Evolutionary conservation across 2,329 filamentous ascomycete genomes (phyloP).

Genomic region (Neofusicoccum laricinum): DNA sequence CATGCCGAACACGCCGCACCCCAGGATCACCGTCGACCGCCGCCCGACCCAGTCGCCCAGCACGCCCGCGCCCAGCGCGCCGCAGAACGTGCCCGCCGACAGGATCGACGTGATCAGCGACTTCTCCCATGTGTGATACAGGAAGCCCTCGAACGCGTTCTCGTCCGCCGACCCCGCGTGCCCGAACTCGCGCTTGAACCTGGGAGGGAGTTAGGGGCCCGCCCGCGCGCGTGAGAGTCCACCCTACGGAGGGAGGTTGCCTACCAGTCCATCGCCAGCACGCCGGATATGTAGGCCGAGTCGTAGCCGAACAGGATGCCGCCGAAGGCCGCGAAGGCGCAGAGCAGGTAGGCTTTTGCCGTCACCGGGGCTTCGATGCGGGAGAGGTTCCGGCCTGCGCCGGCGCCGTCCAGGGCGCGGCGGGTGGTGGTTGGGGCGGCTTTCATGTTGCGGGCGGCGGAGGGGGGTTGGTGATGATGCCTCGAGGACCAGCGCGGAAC

Average conservation of each 20-base stretch:
- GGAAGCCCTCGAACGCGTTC: conserved; percentile 53
- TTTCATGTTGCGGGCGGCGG: background rate
- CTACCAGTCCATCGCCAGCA: too few relatives aligned
- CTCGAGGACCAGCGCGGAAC: too few relatives aligned
- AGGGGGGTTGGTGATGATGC: background rate
- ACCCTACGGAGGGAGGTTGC: too few relatives aligned
- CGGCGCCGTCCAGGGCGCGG: background rate
- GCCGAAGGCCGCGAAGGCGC: too few relatives aligned
- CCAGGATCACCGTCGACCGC: conserved; percentile 59
- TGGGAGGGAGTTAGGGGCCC: too few relatives aligned
- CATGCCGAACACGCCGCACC: conserved; percentile 59
- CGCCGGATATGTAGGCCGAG: too few relatives aligned
- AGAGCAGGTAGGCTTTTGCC: background rate
- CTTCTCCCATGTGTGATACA: conserved; percentile 44
- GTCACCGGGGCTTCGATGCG: background rate
- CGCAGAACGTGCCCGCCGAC: conserved; percentile 76
- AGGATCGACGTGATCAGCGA: conserved; percentile 71
- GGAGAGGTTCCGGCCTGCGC: background rate
- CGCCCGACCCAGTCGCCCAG: conserved; percentile 66
- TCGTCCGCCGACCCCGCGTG: conserved; percentile 50
- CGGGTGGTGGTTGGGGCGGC: background rate
- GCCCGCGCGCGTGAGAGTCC: too few relatives aligned
- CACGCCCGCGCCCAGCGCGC: conserved; percentile 45
- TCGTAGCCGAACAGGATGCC: too few relatives aligned
- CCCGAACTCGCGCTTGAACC: conserved; percentile 66